Conservation (phyloP, 371 early-diverging fungal species). For the Basidiobolus meristosporus region DNA sequence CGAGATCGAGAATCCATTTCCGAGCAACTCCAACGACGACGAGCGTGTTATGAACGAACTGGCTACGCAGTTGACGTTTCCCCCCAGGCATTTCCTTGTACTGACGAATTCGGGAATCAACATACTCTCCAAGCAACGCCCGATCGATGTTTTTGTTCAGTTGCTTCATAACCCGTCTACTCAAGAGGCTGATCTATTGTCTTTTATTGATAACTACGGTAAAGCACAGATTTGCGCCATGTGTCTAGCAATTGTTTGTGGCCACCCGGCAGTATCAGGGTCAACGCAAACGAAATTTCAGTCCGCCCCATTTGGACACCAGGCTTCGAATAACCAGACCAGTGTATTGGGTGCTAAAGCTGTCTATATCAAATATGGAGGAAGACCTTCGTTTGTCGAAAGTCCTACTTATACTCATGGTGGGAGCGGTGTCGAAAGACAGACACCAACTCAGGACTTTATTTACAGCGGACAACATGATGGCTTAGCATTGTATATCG, state of each 20-base stretch:
- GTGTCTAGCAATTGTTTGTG: slow-evolving; percentile 43
- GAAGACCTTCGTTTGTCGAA: slow-evolving; percentile 15
- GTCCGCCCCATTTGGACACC: neutral
- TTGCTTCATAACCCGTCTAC: slow-evolving; percentile 12
- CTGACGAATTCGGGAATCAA: slow-evolving; percentile 47
- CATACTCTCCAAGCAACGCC: slow-evolving; percentile 42
- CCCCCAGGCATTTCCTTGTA: slow-evolving; percentile 43
- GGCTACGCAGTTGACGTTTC: slow-evolving; percentile 26
- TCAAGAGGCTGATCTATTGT: slow-evolving; percentile 17
- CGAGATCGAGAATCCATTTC: slow-evolving; percentile 16
- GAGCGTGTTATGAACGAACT: slow-evolving; percentile 30
- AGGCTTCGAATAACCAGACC: neutral
- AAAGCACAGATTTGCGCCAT: slow-evolving; percentile 46
- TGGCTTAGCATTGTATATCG: slow-evolving; percentile 52
- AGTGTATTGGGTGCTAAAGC: slow-evolving; percentile 14
- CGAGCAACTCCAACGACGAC: slow-evolving; percentile 8
- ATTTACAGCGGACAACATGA: slow-evolving; percentile 45
- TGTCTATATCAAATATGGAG: slow-evolving; percentile 37
- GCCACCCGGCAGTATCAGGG: neutral
- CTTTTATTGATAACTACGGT: slow-evolving; percentile 38
- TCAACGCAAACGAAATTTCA: slow-evolving; percentile 3
- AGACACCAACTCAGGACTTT: slow-evolving; percentile 18
- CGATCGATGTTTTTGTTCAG: slow-evolving; percentile 46
- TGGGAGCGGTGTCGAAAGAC: slow-evolving; percentile 22
- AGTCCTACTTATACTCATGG: slow-evolving; percentile 6